Evolutionary conservation across 2,329 filamentous ascomycete genomes (phyloP).

Genomic region (Elsinoe necatrix): DNA sequence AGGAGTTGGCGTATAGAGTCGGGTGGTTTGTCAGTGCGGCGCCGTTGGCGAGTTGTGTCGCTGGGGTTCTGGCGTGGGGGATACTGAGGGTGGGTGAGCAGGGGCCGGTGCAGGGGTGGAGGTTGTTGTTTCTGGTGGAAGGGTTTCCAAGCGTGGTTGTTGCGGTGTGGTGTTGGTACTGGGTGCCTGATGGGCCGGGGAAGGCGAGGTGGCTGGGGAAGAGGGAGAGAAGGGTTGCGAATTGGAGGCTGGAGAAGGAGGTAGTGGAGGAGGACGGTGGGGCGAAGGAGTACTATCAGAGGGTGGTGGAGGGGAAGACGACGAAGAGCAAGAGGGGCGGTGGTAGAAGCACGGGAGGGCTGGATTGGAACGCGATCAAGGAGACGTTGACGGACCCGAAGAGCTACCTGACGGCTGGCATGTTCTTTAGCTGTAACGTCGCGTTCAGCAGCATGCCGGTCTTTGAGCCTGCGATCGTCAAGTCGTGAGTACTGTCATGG

Average conservation of each 20-base stretch:
- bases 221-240: conserved; percentile 55
- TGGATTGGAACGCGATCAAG: conserved; percentile 50
- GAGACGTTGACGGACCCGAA: conserved; percentile 57
- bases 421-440: conserved; percentile 84
- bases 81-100: conserved; percentile 61
- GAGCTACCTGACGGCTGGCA: conserved; percentile 65
- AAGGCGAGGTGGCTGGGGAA: conserved; percentile 35
- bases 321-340: conserved; percentile 30
- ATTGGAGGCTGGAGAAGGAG: conserved; percentile 42
- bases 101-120: conserved; percentile 69
- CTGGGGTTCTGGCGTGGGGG: conserved; percentile 68
- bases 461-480: conserved; percentile 55
- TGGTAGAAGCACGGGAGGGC: conserved; percentile 24
- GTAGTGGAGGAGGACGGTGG: conserved; percentile 51
- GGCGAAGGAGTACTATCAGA: conserved; percentile 28
- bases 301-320: conserved; percentile 50
- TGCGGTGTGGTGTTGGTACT: conserved; percentile 62
- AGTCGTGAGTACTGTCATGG: conserved; percentile 38
- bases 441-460: conserved; percentile 82
- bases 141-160: conserved; percentile 75
- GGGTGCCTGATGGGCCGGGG: conserved; percentile 66
- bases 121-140: conserved; percentile 75
- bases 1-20: conserved; percentile 75
- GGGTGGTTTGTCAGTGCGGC: conserved; percentile 77
- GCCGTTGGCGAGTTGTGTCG: conserved; percentile 56